Evolutionary conservation across 495 filamentous ascomycete genomes (phyloP), one percentile per base, ranked within the genome.

Genomic region (Xylaria palmicola): DNA sequence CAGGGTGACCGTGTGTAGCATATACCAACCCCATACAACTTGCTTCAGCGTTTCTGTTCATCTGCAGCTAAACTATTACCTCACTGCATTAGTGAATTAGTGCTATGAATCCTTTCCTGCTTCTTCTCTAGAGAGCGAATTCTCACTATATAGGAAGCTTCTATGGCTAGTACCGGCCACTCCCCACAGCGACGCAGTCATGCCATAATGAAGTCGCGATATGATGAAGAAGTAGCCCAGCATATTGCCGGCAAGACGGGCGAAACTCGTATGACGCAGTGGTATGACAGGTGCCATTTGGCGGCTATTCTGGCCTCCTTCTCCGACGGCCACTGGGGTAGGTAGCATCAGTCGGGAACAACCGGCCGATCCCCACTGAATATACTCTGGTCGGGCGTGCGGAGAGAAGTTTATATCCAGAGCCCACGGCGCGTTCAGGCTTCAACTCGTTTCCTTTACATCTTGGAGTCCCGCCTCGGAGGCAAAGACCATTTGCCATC

Each of bases 291-390:
- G 39, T 32, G 17, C 15, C n/a, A 49, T 44, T 8, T 39, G 22
- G 55, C 43, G 55, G 55, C 55, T 58, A 58, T 37, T 48, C n/a
- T 48, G n/a, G n/a, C 7, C 17, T 49, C 43, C 20, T 20, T 48
- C 41, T 26, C 19, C 55, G 49, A 34, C 24, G 26, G 7, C 12
- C 13, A 30, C 44, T 47, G 55, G 55, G 41, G 55, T 58, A 49
- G 41, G 54, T 57, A 47, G 24, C 43, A 57, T 57, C 30, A 47
- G 17, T 30, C 55, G 55, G 55, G n/a, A 48, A 47, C 55, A 58
- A 58, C 55, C 55, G 55, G 55, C 55, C 55, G 55, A 43, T 27
- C 55, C 27, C 43, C 55, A 48, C 51, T 40, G 26, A 20, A 29
- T 17, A 54, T 17, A 39, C 22, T 26, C 44, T 20, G 22, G 5